Evolutionary conservation across 2,329 filamentous ascomycete species (phyloP).

Genomic region (Venturia asperata): DNA sequence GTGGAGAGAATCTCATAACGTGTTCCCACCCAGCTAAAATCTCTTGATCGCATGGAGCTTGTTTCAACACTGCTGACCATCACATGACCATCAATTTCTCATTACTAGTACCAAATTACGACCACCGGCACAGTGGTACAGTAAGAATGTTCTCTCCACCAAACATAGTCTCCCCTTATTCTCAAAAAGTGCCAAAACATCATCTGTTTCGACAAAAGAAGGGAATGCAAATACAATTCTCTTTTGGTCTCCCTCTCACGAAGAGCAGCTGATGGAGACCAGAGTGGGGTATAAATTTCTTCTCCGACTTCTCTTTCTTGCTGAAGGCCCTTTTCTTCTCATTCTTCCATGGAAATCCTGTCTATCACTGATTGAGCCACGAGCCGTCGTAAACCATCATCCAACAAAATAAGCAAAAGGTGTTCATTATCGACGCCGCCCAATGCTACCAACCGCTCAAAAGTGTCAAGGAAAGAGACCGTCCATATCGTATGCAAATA

Average conservation of each 20-base stretch:
- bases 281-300: constrained; percentile 12
- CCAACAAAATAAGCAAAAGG: constrained; percentile 11
- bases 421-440: neutral
- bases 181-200: neutral
- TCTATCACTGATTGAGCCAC: neutral
- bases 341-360: neutral
- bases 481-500: neutral
- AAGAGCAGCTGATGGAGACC: neutral
- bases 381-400: neutral
- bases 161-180: neutral
- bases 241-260: neutral
- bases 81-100: too few relatives aligned
- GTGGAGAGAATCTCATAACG: too few relatives aligned
- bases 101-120: neutral
- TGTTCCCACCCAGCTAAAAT: too few relatives aligned
- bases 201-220: neutral
- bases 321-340: neutral
- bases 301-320: neutral
- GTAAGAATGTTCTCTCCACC: neutral
- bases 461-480: neutral
- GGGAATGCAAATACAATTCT: neutral
- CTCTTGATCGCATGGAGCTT: too few relatives aligned
- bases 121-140: neutral
- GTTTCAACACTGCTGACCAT: too few relatives aligned
- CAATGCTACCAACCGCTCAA: neutral